These are phyloP conservation scores for Penstemon eatonii DNA, from an alignment of 257 asterid species.

Conservation along the genomic window DNA sequence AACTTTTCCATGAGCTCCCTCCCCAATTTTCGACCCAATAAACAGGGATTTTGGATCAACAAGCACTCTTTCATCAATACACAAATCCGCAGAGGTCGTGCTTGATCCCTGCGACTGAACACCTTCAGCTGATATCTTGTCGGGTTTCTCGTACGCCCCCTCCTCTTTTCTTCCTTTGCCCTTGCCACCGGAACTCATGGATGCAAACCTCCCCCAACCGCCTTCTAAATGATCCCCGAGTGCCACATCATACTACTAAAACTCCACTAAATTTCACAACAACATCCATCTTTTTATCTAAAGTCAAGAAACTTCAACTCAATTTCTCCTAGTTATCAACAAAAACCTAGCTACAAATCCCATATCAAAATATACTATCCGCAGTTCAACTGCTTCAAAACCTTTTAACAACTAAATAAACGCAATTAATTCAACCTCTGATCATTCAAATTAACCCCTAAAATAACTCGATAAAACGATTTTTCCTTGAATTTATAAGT, in stretches of 20 bases:
- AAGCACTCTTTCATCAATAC: conserved; percentile 74
- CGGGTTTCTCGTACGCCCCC: conserved; percentile 34
- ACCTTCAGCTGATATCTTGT: conserved; percentile 52
- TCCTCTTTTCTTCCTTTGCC: conserved; percentile 52
- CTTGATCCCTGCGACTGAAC: conserved; percentile 57
- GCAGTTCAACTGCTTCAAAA: conserved; percentile 21
- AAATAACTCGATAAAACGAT: neutral
- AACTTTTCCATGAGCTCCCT: conserved; percentile 99
- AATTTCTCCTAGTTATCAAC: conserved; percentile 22
- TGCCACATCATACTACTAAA: conserved; percentile 49
- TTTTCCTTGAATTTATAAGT: no score
- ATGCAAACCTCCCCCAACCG: conserved; percentile 29
- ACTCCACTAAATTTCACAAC: conserved; percentile 16
- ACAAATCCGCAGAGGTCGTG: conserved; percentile 37
- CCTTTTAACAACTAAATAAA: conserved; percentile 24
- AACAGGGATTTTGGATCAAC: conserved; percentile 81
- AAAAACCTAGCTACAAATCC: conserved; percentile 24
- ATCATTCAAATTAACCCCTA: conserved; percentile 23
- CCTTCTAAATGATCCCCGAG: conserved; percentile 47
- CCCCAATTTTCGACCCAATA: conserved; percentile 86
- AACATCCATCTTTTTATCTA: conserved; percentile 24
- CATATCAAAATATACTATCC: conserved; percentile 32
- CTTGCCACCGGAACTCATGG: conserved; percentile 80
- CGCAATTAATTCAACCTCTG: conserved; percentile 22
- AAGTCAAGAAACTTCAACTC: conserved; percentile 26